Evolutionary conservation across 2,329 filamentous ascomycete genomes (phyloP), one percentile per base, ranked within the genome.

Genomic region (Lasiodiplodia sp.): DNA sequence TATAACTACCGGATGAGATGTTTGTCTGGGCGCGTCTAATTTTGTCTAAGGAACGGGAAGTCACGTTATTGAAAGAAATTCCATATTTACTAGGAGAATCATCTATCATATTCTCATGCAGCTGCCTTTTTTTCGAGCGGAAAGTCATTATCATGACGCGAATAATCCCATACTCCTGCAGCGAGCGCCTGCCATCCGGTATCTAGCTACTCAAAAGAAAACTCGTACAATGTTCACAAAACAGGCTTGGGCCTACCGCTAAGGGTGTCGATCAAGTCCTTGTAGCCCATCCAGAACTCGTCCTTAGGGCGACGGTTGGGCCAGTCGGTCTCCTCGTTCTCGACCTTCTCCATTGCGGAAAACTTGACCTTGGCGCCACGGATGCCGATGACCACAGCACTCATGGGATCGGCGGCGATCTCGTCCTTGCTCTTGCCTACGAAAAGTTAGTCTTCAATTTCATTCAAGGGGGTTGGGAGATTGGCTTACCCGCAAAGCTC

Each of bases 301-400:
- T 89, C 82, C 81, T 89, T 92, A 57, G 96, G 95, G 63, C 96
- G 86, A 63, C 96, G 86, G 79, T 96, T 94, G 72, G 89, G 88
- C 96, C 96, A 99, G 82, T 99, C 95, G 4, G 96, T 98, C 75
- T 94, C 92, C 28, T 88, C 87, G 73, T 88, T 88, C 83, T 98
- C 96, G 10, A 98, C 86, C 53, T 88, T 86, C 75, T 90, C 87
- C 87, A 98, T 92, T 0, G 91, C 86, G 10, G 89, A 91, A 79
- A 98, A 97, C n/a, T 94, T 88, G 11, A 99, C 92, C 75, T 91
- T 89, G 0, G 94, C 94, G 25, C 94, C 94, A 81, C 93, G 91
- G 78, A 99, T 95, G 31, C 96, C 96, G 75, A 99, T 98, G 49
- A 99, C 93, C 0, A 89, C 85, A 2, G 91, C 86, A 66, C 91